phyloP scores from a whole-genome alignment of 306 rosid species.

The Inga oerstediana region DNA sequence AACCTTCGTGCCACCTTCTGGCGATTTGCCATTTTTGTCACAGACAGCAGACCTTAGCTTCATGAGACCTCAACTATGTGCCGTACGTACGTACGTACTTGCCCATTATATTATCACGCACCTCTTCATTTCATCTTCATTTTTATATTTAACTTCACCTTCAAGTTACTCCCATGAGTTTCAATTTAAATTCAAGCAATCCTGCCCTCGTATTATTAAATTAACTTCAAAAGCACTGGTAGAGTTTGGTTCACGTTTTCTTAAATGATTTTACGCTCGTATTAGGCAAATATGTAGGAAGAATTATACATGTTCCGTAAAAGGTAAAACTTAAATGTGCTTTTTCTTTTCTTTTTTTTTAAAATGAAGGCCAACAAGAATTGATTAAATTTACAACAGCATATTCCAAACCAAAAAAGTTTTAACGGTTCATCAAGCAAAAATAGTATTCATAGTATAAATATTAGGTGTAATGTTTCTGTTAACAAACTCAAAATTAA shows the following conservation, averaged over 20 bases:
- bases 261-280: no score
- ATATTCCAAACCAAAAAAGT: no score
- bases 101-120: not conserved
- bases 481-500: no score
- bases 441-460: not conserved
- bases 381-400: no score
- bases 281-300: no score
- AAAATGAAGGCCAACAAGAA: no score
- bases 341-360: no score
- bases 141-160: not conserved
- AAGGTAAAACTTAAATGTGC: no score
- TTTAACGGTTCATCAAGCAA: not conserved
- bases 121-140: not conserved
- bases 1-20: slow-evolving; percentile 31
- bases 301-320: no score
- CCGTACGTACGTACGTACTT: not conserved
- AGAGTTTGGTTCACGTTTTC: no score
- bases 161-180: not conserved
- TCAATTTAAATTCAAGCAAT: not conserved
- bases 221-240: no score
- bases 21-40: slow-evolving; percentile 6
- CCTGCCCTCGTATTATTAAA: not conserved
- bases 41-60: not conserved
- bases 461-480: not conserved
- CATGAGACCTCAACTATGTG: not conserved